Conservation (phyloP, 768 basidiomycete species). For the Coprinopsis sp. region DNA sequence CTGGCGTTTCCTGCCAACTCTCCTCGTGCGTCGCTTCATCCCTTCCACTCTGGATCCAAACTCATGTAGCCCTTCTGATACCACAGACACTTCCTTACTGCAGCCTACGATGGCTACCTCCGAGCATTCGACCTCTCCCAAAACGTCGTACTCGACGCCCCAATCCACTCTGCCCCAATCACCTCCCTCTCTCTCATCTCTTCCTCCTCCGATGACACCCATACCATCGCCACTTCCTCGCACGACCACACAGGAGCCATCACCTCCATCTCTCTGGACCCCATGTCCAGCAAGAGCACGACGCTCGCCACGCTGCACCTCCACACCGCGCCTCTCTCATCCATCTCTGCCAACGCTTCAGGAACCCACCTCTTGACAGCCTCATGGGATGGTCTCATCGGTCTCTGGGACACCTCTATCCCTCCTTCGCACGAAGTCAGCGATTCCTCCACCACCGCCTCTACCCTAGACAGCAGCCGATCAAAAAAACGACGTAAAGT, state of each 20-base stretch:
- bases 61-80: too few species aligned
- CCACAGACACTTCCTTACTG: slow-evolving; percentile 64
- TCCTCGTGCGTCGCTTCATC: slow-evolving; percentile 38
- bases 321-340: slow-evolving; percentile 79
- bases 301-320: slow-evolving; percentile 71
- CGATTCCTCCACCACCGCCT: slow-evolving; percentile 29
- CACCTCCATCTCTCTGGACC: slow-evolving; percentile 33
- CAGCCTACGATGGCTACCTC: slow-evolving; percentile 76
- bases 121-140: slow-evolving; percentile 72
- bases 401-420: slow-evolving; percentile 69
- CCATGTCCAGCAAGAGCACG: slow-evolving; percentile 14
- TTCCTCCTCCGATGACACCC: slow-evolving; percentile 19
- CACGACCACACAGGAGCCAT: slow-evolving; percentile 75
- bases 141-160: slow-evolving; percentile 43
- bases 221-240: slow-evolving; percentile 62
- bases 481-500: slow-evolving; percentile 66
- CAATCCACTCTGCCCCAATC: slow-evolving; percentile 60
- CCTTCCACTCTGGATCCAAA: slow-evolving; percentile 4
- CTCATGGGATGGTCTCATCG: slow-evolving; percentile 85
- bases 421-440: slow-evolving; percentile 62
- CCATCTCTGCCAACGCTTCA: slow-evolving; percentile 49
- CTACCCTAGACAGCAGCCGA: too few species aligned
- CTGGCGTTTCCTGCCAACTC: slow-evolving; percentile 61
- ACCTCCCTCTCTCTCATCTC: slow-evolving; percentile 61
- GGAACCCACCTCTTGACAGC: slow-evolving; percentile 72